These are phyloP conservation scores for Medicago truncatula DNA, from an alignment of 306 rosid species.

Conservation along the genomic window DNA sequence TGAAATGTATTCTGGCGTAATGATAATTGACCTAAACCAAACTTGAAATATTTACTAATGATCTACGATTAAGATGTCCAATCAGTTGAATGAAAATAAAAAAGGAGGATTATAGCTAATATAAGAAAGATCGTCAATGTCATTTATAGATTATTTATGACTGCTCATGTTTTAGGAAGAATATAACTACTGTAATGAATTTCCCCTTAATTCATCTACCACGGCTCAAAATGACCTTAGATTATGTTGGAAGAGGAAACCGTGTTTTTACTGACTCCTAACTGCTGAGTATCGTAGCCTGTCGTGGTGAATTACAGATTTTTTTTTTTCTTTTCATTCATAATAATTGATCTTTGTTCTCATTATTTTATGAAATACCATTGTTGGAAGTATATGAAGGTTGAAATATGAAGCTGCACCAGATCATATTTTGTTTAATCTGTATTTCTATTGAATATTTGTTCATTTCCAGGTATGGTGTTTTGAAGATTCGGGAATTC, in stretches of 20 bases:
- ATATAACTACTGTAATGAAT: constrained; percentile 5
- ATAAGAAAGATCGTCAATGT: constrained; percentile 10
- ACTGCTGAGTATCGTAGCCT: constrained; percentile 10
- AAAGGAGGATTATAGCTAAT: constrained; percentile 1
- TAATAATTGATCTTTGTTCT: constrained; percentile 26
- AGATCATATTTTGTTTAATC: constrained; percentile 23
- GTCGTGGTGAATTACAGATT: constrained; percentile 11
- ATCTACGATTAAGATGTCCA: constrained; percentile 16
- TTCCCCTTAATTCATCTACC: constrained; percentile 12
- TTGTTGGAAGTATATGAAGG: constrained; percentile 11
- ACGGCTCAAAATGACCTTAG: constrained; percentile 10
- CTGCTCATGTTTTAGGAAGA: constrained; percentile 6
- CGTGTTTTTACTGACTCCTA: constrained; percentile 26
- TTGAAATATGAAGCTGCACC: background rate
- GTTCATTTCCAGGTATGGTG: constrained; percentile 76
- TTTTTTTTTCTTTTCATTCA: background rate
- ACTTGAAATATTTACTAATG: background rate
- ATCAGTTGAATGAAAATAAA: constrained; percentile 16
- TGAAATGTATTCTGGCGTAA: constrained; percentile 10
- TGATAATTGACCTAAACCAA: constrained; percentile 26
- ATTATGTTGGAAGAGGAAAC: constrained; percentile 10
- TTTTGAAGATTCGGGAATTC: constrained; percentile 81
- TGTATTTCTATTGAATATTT: constrained; percentile 25
- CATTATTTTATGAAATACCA: constrained; percentile 10
- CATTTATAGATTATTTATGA: constrained; percentile 25